Conservation (phyloP, 306 rosid species). For the Dicorynia guianensis region DNA sequence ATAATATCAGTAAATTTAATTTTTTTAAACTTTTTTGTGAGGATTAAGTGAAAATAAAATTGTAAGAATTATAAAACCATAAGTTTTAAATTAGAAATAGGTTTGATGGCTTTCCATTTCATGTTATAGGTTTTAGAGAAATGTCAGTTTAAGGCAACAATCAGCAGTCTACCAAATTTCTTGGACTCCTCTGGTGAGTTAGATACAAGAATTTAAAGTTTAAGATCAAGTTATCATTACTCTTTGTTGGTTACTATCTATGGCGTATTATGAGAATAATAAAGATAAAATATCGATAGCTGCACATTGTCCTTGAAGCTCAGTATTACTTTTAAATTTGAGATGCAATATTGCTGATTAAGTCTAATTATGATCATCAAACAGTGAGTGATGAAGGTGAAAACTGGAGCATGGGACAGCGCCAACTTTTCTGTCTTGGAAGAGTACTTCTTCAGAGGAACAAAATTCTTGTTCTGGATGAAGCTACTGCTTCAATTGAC, state of each 20-base stretch:
- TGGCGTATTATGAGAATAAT: neutral
- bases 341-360: neutral
- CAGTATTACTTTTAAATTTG: neutral
- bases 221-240: too few species aligned
- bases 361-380: neutral
- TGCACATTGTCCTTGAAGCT: neutral
- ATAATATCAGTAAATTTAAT: too few species aligned
- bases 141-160: conserved; percentile 75
- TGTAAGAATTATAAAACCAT: too few species aligned
- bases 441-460: conserved; percentile 69
- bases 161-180: conserved; percentile 61
- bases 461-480: conserved; percentile 74
- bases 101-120: conserved; percentile 15
- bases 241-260: too few species aligned
- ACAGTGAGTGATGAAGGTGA: conserved; percentile 79
- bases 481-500: conserved; percentile 80
- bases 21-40: too few species aligned
- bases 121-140: conserved; percentile 69
- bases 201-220: too few species aligned
- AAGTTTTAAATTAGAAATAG: too few species aligned
- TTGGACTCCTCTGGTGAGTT: conserved; percentile 77
- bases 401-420: conserved; percentile 77
- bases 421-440: conserved; percentile 77
- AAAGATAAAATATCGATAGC: neutral
- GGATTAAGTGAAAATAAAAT: too few species aligned